Evolutionary conservation across 352 stramenopile genomes (phyloP), one percentile per base, ranked within the genome.

Genomic region (Thraustochytrium sp.): DNA sequence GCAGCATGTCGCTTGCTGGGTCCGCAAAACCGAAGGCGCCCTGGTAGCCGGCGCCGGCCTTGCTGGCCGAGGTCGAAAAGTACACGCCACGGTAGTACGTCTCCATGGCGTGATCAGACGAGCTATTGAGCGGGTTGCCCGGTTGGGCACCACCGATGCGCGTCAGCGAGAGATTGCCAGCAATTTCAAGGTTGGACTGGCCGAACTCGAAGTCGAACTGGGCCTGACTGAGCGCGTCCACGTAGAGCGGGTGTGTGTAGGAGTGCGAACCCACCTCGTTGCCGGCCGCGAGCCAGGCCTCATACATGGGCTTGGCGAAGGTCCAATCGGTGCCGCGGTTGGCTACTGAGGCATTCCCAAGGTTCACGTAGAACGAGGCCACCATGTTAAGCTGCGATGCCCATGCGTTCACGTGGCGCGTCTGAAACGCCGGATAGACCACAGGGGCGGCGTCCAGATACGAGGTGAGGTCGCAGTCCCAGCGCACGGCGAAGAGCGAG

Each of bases 131-230:
- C 2, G 51, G n/a, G n/a, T 42, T 51, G 51, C 74, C 74, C 8
- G 74, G 74, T 51, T 82, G 74, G 16, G 74, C 74, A 8, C 51
- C 51, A 9, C 74, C 74, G n/a, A 82, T 56, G 54, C 74, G 74
- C 37, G 49, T 18, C 3, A 68, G 55, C 3, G 37, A 40, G 51
- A 82, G 42, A 16, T 82, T 76, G 3, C n/a, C 29, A 0, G 51
- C 5, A 29, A 82, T 82, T 3, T 55, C 5, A 11, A 21, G 4
- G 23, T 82, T 56, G 2, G 74, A 56, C 4, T 48, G 18, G 26
- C 51, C 74, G 29, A 82, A 82, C 46, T 82, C 74, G 23, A 44
- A 55, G 16, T 68, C 51, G 37, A 82, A 37, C 74, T 82, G 29
- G 3, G 51, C 26, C 8, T 23, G n/a, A 1, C 4, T 73, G 9